A percentile compares a stretch with the other conserved stretches of the same genome.
Evolutionary conservation across 2,329 filamentous ascomycete genomes (phyloP).

Genomic region (Colletotrichum acutatum): DNA sequence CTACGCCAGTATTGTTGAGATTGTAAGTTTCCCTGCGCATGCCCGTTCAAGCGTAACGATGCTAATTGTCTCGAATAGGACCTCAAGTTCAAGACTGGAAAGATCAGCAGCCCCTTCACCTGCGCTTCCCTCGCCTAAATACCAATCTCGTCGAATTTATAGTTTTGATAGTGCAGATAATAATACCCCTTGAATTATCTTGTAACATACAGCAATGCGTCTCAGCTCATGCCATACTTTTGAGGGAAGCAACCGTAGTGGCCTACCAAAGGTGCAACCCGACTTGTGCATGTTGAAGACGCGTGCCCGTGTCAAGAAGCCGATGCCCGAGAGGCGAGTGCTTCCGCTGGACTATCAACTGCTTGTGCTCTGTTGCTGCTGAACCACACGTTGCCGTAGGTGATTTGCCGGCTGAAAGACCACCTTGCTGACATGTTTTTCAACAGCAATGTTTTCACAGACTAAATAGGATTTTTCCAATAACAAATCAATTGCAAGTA

Average conservation of each 20-base stretch:
- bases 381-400: no score
- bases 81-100: slow-evolving; percentile 32
- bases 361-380: no score
- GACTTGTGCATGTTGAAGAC: not conserved
- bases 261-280: no score
- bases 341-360: no score
- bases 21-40: slow-evolving; percentile 21
- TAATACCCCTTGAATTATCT: slow-evolving; percentile 22
- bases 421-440: not conserved
- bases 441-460: no score
- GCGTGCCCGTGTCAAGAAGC: not conserved
- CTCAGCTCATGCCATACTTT: not conserved
- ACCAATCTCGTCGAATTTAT: not conserved
- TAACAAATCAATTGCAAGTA: no score
- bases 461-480: no score
- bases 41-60: not conserved
- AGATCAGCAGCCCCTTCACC: slow-evolving; percentile 35
- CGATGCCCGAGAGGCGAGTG: no score
- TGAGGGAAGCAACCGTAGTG: no score
- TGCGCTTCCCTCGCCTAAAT: slow-evolving; percentile 30
- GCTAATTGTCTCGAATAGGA: slow-evolving; percentile 11
- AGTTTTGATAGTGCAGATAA: slow-evolving; percentile 8
- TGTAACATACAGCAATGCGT: not conserved
- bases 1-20: slow-evolving; percentile 42
- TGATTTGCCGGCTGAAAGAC: no score